Conservation (phyloP, 2,329 filamentous ascomycete species). For the Pyrenophora teres region DNA sequence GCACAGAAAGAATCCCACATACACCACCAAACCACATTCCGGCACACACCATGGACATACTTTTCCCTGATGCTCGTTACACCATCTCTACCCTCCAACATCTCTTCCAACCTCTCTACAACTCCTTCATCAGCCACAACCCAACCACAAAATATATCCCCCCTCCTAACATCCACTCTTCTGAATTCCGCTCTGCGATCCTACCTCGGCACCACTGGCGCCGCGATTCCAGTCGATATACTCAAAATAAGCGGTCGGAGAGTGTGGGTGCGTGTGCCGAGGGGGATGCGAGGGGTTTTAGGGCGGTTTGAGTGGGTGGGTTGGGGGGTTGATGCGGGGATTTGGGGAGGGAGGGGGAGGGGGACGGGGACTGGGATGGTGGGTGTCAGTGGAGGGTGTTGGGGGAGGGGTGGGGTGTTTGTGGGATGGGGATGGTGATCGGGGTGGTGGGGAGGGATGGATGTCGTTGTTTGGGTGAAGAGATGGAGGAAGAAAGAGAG, state of each 20-base stretch:
- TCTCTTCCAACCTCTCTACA: neutral
- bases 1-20: slow-evolving; percentile 17
- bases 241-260: slow-evolving; percentile 53
- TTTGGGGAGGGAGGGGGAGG: slow-evolving; percentile 17
- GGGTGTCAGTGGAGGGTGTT: neutral
- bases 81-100: slow-evolving; percentile 4
- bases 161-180: slow-evolving; percentile 65
- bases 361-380: neutral
- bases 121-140: neutral
- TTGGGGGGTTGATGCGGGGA: slow-evolving; percentile 30
- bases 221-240: slow-evolving; percentile 71
- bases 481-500: too few species aligned
- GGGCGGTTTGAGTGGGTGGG: slow-evolving; percentile 34
- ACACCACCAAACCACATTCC: slow-evolving; percentile 47
- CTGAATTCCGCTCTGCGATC: slow-evolving; percentile 67
- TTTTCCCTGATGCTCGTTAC: slow-evolving; percentile 48
- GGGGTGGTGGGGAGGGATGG: neutral
- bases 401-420: neutral
- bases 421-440: neutral
- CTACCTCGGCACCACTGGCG: slow-evolving; percentile 72
- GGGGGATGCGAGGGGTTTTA: slow-evolving; percentile 31
- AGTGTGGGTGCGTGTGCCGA: slow-evolving; percentile 33
- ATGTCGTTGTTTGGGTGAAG: too few species aligned
- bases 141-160: slow-evolving; percentile 50
- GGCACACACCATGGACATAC: slow-evolving; percentile 48